Base-by-base conservation (phyloP, 495 filamentous ascomycete species). In the Filosporella fistucella region DNA sequence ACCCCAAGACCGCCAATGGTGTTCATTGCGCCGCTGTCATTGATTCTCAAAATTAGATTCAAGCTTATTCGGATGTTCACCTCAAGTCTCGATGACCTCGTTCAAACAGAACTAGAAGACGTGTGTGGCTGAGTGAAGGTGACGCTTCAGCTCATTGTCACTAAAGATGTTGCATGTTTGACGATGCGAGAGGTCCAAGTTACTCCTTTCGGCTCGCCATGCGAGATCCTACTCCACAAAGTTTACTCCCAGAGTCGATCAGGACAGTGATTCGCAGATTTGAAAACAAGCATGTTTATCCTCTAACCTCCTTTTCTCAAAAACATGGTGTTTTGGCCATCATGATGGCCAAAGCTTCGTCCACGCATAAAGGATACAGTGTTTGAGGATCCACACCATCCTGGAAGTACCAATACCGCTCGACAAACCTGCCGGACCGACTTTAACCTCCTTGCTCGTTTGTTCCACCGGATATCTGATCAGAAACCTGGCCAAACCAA, bases 311-410 rank as follows among this genome's bases (percentile, higher is more conserved):
- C 29, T 32, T 11, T 37, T 13, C 16, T 22, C 40, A 11, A 9
- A 26, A 20, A 10, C 14, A 5, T 7, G 20, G 33, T 38, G 44
- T 47, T 47, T 29, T 26, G 25, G 23, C 20, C 14, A 11, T 13
- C 43, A 22, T 10, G 43, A 25, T 48, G 43, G 38, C 38, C 39
- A 18, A 28, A 43, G 44, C 43, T 53, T 28, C 26, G 26, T 25
- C 13, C 26, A 37, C 20, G 26, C 32, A 8, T 39, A 25, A 37
- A 37, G 49, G 25, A 10, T 16, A 51, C 14, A 24, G 22, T 45
- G 50, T 53, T 53, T 53, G 50, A 53, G 49, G 44, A 53, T 53
- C 37, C 28, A 53, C 50, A 7, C 14, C 2, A 36, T 37, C 30
- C 49, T 17, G 25, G 48, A 22, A 28, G 7, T 38, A 9, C 30